Conservation (phyloP, 2,329 filamentous ascomycete genomes). For the Pseudogymnoascus sp. region DNA sequence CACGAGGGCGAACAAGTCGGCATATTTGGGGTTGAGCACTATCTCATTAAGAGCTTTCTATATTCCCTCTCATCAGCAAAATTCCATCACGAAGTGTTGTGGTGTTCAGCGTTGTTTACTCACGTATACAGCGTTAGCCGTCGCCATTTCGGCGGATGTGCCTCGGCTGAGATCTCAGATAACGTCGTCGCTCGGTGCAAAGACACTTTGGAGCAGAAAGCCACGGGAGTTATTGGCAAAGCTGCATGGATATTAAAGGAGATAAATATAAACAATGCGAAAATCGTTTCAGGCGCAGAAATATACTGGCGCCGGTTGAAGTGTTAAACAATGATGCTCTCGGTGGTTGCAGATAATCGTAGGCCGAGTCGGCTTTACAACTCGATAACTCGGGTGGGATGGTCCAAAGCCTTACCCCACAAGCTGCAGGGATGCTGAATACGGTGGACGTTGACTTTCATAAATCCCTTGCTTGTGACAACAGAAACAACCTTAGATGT, state of each 20-base stretch:
- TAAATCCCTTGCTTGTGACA: too few relatives aligned
- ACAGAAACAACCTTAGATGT: not conserved
- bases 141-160: conserved; percentile 6
- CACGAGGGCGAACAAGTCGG: conserved; percentile 73
- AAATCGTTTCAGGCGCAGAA: not conserved
- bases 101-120: conserved; percentile 4
- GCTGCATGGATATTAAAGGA: conserved; percentile 4
- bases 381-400: conserved; percentile 1
- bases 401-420: conserved; percentile 4
- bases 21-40: conserved; percentile 73
- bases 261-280: not conserved
- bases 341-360: not conserved
- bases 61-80: not conserved
- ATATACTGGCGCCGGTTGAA: not conserved
- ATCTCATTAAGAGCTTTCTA: conserved; percentile 56
- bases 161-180: conserved; percentile 9
- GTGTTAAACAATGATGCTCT: not conserved
- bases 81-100: conserved; percentile 14
- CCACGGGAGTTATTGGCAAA: not conserved
- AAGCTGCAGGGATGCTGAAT: not conserved
- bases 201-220: not conserved
- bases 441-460: not conserved
- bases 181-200: not conserved
- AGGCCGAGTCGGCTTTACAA: not conserved
- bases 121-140: conserved; percentile 4